phyloP scores from a whole-genome alignment of 164 flowering plant species.

The Umbilicus rupestris region DNA sequence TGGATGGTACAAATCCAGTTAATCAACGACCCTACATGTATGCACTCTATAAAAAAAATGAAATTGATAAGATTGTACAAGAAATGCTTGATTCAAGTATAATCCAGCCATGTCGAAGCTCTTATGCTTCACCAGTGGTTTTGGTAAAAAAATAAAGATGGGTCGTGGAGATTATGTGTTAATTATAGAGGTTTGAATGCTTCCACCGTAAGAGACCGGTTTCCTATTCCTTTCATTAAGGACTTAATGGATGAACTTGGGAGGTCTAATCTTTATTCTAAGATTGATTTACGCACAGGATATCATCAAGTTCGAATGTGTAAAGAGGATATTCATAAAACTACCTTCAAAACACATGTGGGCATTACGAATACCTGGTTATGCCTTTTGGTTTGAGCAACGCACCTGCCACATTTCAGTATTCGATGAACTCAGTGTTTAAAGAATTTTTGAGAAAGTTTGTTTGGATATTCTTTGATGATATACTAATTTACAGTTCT shows the following conservation, averaged over 20 bases:
- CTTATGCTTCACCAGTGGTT: too few relatives aligned
- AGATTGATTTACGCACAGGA: background rate
- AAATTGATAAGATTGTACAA: background rate
- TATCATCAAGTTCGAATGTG: background rate
- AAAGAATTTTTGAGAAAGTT: background rate
- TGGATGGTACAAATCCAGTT: too few relatives aligned
- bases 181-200: background rate
- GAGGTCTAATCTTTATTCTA: background rate
- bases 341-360: background rate
- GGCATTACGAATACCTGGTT: background rate
- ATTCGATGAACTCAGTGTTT: background rate
- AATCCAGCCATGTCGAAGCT: background rate
- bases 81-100: background rate
- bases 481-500: background rate
- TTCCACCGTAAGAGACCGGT: background rate
- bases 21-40: too few relatives aligned
- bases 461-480: background rate
- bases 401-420: background rate
- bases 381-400: background rate
- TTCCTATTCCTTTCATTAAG: background rate
- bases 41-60: too few relatives aligned
- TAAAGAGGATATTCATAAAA: background rate
- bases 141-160: conserved; percentile 2
- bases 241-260: background rate
- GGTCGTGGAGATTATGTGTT: too few relatives aligned